Base-by-base conservation (phyloP, 768 basidiomycete species). In the Hypholoma fasciculare region DNA sequence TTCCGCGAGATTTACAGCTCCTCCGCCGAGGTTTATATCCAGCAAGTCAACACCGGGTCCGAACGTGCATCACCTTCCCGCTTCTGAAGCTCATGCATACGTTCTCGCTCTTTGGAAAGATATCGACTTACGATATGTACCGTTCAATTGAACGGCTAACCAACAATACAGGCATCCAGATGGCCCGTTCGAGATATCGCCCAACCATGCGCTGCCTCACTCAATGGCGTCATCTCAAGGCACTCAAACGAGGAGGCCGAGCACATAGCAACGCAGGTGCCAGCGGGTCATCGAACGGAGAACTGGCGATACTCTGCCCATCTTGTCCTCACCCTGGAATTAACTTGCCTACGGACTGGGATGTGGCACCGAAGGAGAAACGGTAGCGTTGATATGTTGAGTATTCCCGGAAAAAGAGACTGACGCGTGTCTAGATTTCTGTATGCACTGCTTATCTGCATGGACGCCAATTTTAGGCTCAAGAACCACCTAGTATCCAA, bases 181-280 rank as follows among this genome's bases (percentile, higher is more conserved):
- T 11, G 12, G 42, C 36, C 3, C 36, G 34, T 17, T 47, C 57
- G 14, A 26, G 57, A 11, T 59, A 59, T 37, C 11, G n/a, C 7
- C 55, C 16, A 16, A 11, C 49, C 9, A 27, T 56, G 16, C 34
- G 54, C 7, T 46, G 43, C 8, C 26, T 46, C 7, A 40, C 53
- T 16, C 52, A 71, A 52, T 73, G 63, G 62, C 47, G 64, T 23
- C 23, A 23, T 23, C 23, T 23, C 23, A 23, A 23, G 23, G 23
- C 23, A 23, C 23, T 23, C 23, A 23, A 23, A 23, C 23, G 23
- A 23, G 23, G 23, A 23, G 23, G 23, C 23, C 23, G 23, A 23
- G 23, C 23, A 23, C 23, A 23, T 23, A 23, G 23, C 23, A 23
- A 23, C 23, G 23, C 23, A 23, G 23, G 23, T 23, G 23, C 23